Evolutionary conservation across 2,329 filamentous ascomycete genomes (phyloP).

Genomic region (Sarocladium brachiariae): DNA sequence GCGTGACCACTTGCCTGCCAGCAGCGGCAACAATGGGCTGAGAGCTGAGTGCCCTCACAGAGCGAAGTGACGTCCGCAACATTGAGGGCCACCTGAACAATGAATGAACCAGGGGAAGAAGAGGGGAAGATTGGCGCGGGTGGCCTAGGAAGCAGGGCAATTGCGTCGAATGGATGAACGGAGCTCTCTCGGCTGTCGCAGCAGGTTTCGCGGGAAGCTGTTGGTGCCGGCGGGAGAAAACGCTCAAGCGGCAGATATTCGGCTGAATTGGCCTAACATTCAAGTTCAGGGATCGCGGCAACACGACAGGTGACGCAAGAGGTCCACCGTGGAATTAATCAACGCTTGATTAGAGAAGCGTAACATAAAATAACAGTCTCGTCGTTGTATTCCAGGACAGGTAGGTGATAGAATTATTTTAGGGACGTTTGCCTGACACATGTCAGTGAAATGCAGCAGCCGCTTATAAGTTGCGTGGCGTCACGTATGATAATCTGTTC

Average conservation of each 20-base stretch:
- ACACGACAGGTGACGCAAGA: conserved; percentile 5
- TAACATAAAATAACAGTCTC: no score
- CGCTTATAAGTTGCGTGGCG: no score
- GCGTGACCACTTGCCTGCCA: conserved; percentile 49
- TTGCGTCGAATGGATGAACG: conserved; percentile 6
- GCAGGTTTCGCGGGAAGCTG: conserved; percentile 9
- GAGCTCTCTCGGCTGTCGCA: conserved; percentile 9
- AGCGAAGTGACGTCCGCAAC: conserved; percentile 63
- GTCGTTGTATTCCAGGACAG: no score
- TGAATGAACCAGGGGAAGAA: background rate
- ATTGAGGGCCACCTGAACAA: conserved; percentile 39
- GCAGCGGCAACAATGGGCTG: conserved; percentile 45
- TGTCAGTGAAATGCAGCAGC: no score
- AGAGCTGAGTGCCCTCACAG: conserved; percentile 52
- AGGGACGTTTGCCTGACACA: no score
- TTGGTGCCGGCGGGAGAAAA: conserved; percentile 6
- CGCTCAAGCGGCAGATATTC: conserved; percentile 6
- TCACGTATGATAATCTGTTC: no score
- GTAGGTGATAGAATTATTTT: no score
- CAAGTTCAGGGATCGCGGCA: background rate
- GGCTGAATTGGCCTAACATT: background rate
- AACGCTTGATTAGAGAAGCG: no score
- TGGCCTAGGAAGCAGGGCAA: background rate
- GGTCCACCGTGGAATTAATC: background rate
- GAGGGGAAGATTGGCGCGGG: background rate